Evolutionary conservation across 1,284 basidiomycete genomes (phyloP), one percentile per base, ranked within the genome.

Genomic region (Cerioporus squamosus): DNA sequence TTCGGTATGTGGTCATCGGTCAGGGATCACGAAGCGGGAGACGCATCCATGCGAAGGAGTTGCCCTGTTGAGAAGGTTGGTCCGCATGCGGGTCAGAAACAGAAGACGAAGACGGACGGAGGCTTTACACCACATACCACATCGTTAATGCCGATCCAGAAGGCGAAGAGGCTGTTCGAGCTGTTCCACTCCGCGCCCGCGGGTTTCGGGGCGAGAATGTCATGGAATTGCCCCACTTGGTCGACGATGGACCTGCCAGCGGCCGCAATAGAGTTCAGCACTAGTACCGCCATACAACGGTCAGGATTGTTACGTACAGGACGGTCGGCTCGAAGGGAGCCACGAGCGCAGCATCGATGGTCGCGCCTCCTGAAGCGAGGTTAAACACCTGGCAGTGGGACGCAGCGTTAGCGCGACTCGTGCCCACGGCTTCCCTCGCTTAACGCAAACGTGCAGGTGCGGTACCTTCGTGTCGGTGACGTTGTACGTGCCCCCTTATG

Each of bases 91-190:
- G 46, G 47, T 40, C 39, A 44, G 51, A 40, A 31, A 36, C 50
- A 50, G 33, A 39, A 51, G 40, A 29, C 46, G 6, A 23, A 24
- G n/a, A 18, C 15, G 40, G n/a, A 59, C 31, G 40, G 40, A 42
- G 59, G 38, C n/a, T 39, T 44, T 69, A 85, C n/a, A n/a, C 83
- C 45, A 86, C 40, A 43, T 69, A 85, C 83, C 45, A 86, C 79
- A 62, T 85, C 85, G 56, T 87, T 87, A 56, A 88, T 88, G 5
- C 86, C 86, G 63, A 88, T 86, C 83, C 85, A 88, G 52, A 87
- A 66, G 3, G 82, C 81, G 66, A 87, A 87, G 1, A 87, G 72
- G 29, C 83, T 79, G 66, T 87, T 80, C 2, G 77, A 73, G 62
- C 81, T 79, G 43, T 75, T 68, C 86, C 86, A 88, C 39, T 74